A percentile compares a stretch with the other conserved stretches of the same genome.
These are phyloP conservation scores for Globisporangium ultimum DNA, from an alignment of 352 stramenopile genomes.

Conservation along the genomic window DNA sequence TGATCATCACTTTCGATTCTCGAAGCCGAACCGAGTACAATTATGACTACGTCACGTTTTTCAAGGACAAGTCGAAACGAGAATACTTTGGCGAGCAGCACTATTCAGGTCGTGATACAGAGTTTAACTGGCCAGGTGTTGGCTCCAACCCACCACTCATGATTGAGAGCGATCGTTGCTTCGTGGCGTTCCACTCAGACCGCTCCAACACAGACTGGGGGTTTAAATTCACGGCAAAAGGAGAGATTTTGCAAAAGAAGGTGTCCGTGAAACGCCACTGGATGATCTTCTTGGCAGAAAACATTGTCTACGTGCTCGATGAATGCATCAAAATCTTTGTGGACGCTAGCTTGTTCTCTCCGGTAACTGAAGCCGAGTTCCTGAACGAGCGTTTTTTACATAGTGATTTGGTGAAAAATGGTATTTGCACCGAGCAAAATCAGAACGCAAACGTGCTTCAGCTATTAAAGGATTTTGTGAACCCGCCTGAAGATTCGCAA, in stretches of 20 bases:
- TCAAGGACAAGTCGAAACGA: slow-evolving; percentile 53
- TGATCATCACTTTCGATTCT: slow-evolving; percentile 83
- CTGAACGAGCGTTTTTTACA: slow-evolving; percentile 52
- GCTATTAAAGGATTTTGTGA: slow-evolving; percentile 59
- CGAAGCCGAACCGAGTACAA: slow-evolving; percentile 76
- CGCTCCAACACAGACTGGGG: slow-evolving; percentile 83
- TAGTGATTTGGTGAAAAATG: slow-evolving; percentile 69
- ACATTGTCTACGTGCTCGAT: slow-evolving; percentile 41
- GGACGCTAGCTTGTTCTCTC: slow-evolving; percentile 38
- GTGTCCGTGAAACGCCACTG: slow-evolving; percentile 56
- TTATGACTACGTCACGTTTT: slow-evolving; percentile 90
- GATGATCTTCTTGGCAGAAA: slow-evolving; percentile 52
- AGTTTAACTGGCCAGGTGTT: slow-evolving; percentile 82
- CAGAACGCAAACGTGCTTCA: slow-evolving; percentile 55
- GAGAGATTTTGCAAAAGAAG: slow-evolving; percentile 63
- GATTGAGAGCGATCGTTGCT: slow-evolving; percentile 78
- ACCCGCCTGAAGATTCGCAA: slow-evolving; percentile 30
- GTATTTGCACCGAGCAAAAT: slow-evolving; percentile 35
- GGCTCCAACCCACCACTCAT: slow-evolving; percentile 55
- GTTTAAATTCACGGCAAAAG: slow-evolving; percentile 69
- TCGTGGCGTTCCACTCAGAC: slow-evolving; percentile 84
- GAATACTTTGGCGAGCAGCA: slow-evolving; percentile 63
- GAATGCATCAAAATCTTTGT: slow-evolving; percentile 51
- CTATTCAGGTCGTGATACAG: slow-evolving; percentile 72
- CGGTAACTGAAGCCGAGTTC: slow-evolving; percentile 45